Evolutionary conservation across 2,329 filamentous ascomycete species (phyloP), one percentile per base, ranked within the genome.

Genomic region (Harringtonia lauricola): DNA sequence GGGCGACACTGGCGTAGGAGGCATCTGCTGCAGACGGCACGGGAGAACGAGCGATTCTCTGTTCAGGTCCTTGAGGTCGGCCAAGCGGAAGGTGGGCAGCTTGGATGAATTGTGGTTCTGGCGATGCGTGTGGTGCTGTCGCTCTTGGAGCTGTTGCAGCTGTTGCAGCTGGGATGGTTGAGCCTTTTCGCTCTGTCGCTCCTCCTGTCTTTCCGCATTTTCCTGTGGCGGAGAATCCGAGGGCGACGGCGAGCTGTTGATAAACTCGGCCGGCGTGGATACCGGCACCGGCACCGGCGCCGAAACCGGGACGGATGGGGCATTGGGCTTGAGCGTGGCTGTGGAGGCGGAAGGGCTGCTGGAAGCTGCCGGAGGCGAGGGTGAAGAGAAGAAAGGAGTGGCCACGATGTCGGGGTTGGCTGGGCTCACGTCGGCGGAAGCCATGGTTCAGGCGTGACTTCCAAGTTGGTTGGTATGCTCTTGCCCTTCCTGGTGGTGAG

Each of bases 21-120:
- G 64, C 48, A 62, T 57, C 47, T 58, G 57, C 29, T 59, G 61
- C 46, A 60, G 54, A 45, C 63, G 55, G 44, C 55, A 56, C 37
- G 63, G 57, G 39, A 58, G 49, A 31, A 55, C 52, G 31, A 65
- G 57, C 38, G 57, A 50, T 29, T 61, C 54, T 47, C 63, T 60
- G 47, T 61, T 63, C 24, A 26, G 24, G 24, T 26, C 24, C 10
- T 26, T 26, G 44, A 68, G 60, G 58, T 75, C 71, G 50, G 64
- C 67, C 54, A 72, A 72, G 46, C 72, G 72, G 57, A 70, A 74
- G 19, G 71, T 65, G 24, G 73, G 72, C 50, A 75, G 59, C 52
- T 75, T 76, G 48, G 72, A 76, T 33, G 71, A 68, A 54, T 66
- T 74, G 57, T 75, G 67, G 55, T 57, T 70, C 50, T 71, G 69